phyloP scores from a whole-genome alignment of 345 rosid species.

The Ceriops zippeliana region DNA sequence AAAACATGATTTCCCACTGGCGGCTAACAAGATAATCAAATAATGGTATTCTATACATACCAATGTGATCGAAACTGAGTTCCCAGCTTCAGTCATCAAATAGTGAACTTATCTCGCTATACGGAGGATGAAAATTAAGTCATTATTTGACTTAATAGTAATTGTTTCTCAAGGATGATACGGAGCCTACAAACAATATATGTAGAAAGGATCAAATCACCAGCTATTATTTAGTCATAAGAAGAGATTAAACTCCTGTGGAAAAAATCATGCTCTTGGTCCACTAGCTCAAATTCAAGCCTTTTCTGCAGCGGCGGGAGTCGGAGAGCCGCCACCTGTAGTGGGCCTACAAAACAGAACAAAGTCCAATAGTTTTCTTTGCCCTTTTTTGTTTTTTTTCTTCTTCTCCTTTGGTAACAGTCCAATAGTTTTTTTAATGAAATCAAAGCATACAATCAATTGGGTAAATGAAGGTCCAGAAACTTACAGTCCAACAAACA shows the following conservation, averaged over 20 bases:
- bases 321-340: constrained; percentile 41
- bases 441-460: background rate
- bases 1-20: too few species aligned
- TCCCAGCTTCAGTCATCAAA: background rate
- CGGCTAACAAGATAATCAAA: background rate
- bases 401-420: background rate
- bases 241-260: background rate
- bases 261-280: background rate
- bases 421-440: background rate
- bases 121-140: background rate
- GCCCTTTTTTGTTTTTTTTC: background rate
- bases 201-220: constrained; percentile 5
- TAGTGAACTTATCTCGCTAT: background rate
- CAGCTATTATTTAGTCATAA: constrained; percentile 10
- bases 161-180: constrained; percentile 15
- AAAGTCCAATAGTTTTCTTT: background rate
- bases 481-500: constrained; percentile 88
- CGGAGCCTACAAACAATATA: background rate
- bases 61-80: background rate
- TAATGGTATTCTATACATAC: background rate
- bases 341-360: constrained; percentile 46
- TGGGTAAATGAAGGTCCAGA: constrained; percentile 5
- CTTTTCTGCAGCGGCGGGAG: constrained; percentile 36
- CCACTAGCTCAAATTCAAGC: constrained; percentile 23
- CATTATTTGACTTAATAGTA: background rate